Conservation (phyloP, 805 yeast species). For the Clavispora vitiphila region DNA sequence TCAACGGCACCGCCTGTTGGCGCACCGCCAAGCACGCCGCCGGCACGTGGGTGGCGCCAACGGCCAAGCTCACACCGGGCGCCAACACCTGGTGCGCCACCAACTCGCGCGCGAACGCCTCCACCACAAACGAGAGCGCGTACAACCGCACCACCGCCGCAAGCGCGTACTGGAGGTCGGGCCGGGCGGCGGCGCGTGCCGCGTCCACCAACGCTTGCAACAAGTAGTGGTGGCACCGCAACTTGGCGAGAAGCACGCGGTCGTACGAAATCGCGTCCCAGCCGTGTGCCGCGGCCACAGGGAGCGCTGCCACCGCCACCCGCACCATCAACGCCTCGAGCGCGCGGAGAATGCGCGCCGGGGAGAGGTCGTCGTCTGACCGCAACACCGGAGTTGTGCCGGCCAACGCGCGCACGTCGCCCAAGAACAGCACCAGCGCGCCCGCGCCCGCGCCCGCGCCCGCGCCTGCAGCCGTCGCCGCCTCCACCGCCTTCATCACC, state of each 20-base stretch:
- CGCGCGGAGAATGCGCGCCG: slow-evolving; percentile 16
- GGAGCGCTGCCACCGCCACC: slow-evolving; percentile 25
- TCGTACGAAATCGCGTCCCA: slow-evolving; percentile 36
- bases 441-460: neutral
- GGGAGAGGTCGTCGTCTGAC: slow-evolving; percentile 13
- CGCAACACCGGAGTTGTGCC: slow-evolving; percentile 6
- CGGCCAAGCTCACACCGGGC: slow-evolving; percentile 23
- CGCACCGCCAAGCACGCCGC: slow-evolving; percentile 12
- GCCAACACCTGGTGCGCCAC: slow-evolving; percentile 32
- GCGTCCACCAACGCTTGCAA: slow-evolving; percentile 26
- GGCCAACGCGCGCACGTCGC: slow-evolving; percentile 6
- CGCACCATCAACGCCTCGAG: slow-evolving; percentile 36
- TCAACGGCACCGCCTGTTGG: slow-evolving; percentile 13
- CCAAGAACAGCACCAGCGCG: slow-evolving; percentile 15
- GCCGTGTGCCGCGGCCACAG: slow-evolving; percentile 23
- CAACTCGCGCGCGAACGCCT: slow-evolving; percentile 32
- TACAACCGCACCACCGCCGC: slow-evolving; percentile 29
- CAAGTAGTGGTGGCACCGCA: slow-evolving; percentile 40
- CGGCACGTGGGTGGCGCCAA: slow-evolving; percentile 17
- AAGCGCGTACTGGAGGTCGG: slow-evolving; percentile 26
- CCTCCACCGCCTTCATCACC: slow-evolving; percentile 27
- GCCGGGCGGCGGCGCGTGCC: slow-evolving; percentile 17
- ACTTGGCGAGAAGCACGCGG: slow-evolving; percentile 37
- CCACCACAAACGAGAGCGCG: slow-evolving; percentile 20
- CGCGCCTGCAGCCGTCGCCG: slow-evolving; percentile 17